Evolutionary conservation across 2,329 filamentous ascomycete genomes (phyloP).

Genomic region (Aureobasidium pullulans): DNA sequence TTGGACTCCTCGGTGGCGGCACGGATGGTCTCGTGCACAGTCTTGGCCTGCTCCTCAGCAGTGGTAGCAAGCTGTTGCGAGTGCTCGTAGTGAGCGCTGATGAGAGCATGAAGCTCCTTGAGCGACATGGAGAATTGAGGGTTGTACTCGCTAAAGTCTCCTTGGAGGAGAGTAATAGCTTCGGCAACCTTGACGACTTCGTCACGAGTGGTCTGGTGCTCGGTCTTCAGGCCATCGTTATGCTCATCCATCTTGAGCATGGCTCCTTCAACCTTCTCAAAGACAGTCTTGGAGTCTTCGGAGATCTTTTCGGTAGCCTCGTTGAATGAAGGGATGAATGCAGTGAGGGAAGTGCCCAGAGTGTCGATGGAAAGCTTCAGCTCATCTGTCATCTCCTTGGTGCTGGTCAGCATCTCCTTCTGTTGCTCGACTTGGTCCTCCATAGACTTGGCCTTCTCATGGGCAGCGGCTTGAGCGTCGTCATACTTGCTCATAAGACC

Average conservation of each 20-base stretch:
- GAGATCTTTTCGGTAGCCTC: constrained; percentile 69
- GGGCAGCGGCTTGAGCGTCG: constrained; percentile 66
- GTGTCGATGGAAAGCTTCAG: constrained; percentile 80
- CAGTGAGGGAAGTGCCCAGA: constrained; percentile 56
- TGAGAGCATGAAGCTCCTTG: constrained; percentile 74
- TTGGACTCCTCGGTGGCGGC: constrained; percentile 38
- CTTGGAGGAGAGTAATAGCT: constrained; percentile 68
- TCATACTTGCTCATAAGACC: constrained; percentile 84
- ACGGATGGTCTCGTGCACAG: constrained; percentile 36
- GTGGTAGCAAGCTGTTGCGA: constrained; percentile 52
- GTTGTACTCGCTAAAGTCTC: constrained; percentile 72
- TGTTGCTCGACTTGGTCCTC: constrained; percentile 68
- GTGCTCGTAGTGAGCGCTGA: constrained; percentile 83
- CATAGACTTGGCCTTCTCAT: constrained; percentile 64
- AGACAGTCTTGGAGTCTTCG: constrained; percentile 79
- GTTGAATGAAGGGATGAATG: constrained; percentile 54
- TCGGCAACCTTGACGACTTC: constrained; percentile 68
- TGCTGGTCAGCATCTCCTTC: constrained; percentile 64
- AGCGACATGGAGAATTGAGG: constrained; percentile 83
- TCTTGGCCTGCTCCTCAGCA: constrained; percentile 32
- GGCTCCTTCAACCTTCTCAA: constrained; percentile 73
- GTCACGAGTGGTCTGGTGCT: constrained; percentile 76
- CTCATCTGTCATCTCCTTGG: constrained; percentile 77
- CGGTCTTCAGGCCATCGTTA: constrained; percentile 63
- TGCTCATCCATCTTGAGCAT: constrained; percentile 67